Evolutionary conservation across 305 asterid species (phyloP).

Genomic region (Fraxinus baroniana): DNA sequence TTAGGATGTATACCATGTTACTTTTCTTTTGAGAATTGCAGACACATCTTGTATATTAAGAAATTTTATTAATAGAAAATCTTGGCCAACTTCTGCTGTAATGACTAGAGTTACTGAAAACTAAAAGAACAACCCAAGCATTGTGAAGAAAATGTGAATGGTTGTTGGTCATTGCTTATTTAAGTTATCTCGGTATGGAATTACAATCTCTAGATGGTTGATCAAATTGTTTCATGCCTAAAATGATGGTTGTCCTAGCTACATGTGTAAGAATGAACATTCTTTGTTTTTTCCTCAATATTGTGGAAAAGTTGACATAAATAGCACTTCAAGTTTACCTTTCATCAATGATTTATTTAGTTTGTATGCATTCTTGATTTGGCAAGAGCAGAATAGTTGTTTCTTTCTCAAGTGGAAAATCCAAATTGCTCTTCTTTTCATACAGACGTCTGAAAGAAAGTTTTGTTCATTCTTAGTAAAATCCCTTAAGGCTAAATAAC

Average conservation of each 20-base stretch:
- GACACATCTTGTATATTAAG: background rate
- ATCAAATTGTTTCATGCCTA: background rate
- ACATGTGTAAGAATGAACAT: background rate
- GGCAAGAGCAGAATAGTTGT: background rate
- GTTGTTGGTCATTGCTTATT: background rate
- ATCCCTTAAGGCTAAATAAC: conserved; percentile 2
- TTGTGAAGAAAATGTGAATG: background rate
- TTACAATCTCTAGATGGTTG: background rate
- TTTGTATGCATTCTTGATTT: conserved; percentile 14
- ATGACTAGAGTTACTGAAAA: background rate
- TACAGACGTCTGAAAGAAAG: conserved; percentile 1
- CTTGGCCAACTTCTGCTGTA: background rate
- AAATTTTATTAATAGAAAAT: background rate
- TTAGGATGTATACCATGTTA: background rate
- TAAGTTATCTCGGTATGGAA: background rate
- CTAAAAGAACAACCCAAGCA: background rate
- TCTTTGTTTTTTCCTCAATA: background rate
- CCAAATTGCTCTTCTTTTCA: conserved; percentile 13
- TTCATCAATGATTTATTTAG: background rate
- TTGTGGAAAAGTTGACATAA: background rate
- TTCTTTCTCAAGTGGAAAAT: background rate
- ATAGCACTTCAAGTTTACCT: background rate
- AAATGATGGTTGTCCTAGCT: background rate
- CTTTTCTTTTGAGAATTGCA: conserved; percentile 11
- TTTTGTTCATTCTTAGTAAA: background rate